Base-by-base conservation (phyloP, 768 basidiomycete species). In the Podaxis mareebaensis region DNA sequence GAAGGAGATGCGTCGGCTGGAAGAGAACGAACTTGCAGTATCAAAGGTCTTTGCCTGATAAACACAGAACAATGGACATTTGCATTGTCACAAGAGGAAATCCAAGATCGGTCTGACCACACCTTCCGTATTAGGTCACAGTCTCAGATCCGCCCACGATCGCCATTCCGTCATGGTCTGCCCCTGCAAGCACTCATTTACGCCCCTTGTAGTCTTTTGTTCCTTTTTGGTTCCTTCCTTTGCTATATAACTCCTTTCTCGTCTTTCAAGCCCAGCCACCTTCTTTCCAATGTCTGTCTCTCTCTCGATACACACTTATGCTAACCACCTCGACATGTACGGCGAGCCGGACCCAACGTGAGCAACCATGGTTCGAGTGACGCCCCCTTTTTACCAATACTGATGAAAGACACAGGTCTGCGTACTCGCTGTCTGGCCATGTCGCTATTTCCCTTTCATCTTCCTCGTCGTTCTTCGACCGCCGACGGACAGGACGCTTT, bases 351-450 rank as follows among this genome's bases (percentile, higher is more conserved):
- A 91, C 73, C 65, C 78, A 58, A 79, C 76, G 93, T 93, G 71
- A 77, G 90, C 55, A 22, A 39, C 51, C 22, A 13, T 38, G 13
- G 53, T 51, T 46, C n/a, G 44, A n/a, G 44, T 22, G 33, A 3
- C 33, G 2, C 38, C 22, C n/a, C 49, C 4, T 4, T 52, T 53
- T 40, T 7, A 33, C 17, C 15, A n/a, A 20, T 61, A 58, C 51
- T 56, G 15, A 56, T 60, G n/a, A 65, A 30, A 39, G 48, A n/a
- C 44, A 38, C 57, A 97, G 95, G 63, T 88, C 91, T 62, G 87
- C 87, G 1, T 96, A 95, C 74, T 96, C 95, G 10, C 82, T 97
- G 51, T 90, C 93, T 8, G 95, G 95, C 3, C 84, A 94, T 71
- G 78, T 96, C 22, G 78, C 85, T 24, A 76, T 96, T 58, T 81